These are phyloP conservation scores for Nepenthes gracilis DNA, from an alignment of 148 eudicot genomes.

Conservation along the genomic window DNA sequence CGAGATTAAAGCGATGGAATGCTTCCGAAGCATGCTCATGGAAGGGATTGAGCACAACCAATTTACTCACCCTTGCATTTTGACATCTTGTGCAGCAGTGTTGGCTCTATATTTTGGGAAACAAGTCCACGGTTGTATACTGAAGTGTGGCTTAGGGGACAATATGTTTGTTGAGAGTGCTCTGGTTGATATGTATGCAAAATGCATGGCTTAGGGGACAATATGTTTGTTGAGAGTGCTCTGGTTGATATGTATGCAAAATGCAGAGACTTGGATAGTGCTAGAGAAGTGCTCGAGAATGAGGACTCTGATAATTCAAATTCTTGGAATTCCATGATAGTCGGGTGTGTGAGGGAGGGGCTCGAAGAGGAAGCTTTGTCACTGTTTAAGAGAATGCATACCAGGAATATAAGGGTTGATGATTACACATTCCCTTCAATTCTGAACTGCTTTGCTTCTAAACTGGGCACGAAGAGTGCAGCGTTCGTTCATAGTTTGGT, in stretches of 20 bases:
- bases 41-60: slow-evolving; percentile 3
- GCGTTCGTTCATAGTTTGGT: slow-evolving; percentile 46
- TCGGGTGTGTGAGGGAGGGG: slow-evolving; percentile 54
- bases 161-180: slow-evolving; percentile 28
- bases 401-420: slow-evolving; percentile 41
- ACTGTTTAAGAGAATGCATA: slow-evolving; percentile 49
- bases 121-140: slow-evolving; percentile 31
- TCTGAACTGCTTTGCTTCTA: slow-evolving; percentile 45
- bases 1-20: slow-evolving; percentile 1
- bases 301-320: slow-evolving; percentile 32
- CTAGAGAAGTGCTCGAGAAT: slow-evolving; percentile 34
- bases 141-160: slow-evolving; percentile 14
- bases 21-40: slow-evolving; percentile 1
- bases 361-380: slow-evolving; percentile 40
- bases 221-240: slow-evolving; percentile 25
- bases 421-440: slow-evolving; percentile 64
- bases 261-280: slow-evolving; percentile 35
- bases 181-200: slow-evolving; percentile 7
- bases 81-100: slow-evolving; percentile 21
- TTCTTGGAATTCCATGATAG: slow-evolving; percentile 77
- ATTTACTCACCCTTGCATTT: slow-evolving; percentile 6
- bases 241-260: slow-evolving; percentile 8
- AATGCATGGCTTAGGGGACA: slow-evolving; percentile 15
- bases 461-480: slow-evolving; percentile 25
- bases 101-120: slow-evolving; percentile 24